Evolutionary conservation across 1,139 yeast species (phyloP).

Genomic region (Saccharomyces hybrid): DNA sequence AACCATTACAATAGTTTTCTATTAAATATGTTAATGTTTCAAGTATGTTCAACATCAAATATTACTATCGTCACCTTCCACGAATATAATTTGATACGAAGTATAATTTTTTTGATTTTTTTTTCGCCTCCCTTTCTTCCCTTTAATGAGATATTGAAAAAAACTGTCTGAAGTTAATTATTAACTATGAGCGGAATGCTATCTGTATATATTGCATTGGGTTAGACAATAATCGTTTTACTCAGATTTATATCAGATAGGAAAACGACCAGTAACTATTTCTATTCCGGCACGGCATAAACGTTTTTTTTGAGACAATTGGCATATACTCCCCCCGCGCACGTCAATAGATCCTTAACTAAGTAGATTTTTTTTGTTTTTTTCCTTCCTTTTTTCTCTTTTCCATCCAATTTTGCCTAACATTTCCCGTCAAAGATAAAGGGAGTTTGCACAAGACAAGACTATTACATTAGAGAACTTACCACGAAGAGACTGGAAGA

Average conservation of each 20-base stretch:
- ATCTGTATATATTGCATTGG: not conserved
- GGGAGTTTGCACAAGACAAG: not conserved
- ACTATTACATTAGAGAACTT: not conserved
- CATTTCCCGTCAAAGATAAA: not conserved
- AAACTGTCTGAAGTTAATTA: not conserved
- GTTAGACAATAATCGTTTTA: not conserved
- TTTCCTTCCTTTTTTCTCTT: not conserved
- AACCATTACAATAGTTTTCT: not conserved
- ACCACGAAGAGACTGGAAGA: not conserved
- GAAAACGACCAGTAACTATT: not conserved
- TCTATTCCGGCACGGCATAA: not conserved
- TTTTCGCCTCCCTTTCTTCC: not conserved
- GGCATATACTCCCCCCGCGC: not conserved
- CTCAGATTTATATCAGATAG: not conserved
- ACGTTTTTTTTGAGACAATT: not conserved
- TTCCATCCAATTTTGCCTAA: not conserved
- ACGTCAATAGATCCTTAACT: not conserved
- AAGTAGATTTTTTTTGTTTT: not conserved
- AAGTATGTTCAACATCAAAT: not conserved
- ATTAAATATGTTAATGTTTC: too few species aligned
- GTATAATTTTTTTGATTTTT: too few species aligned
- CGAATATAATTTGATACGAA: not conserved
- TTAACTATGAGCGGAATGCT: not conserved
- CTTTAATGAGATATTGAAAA: not conserved
- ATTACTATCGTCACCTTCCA: not conserved